Percentiles rank a stretch among this genome's conserved stretches.
Conservation (phyloP, 495 filamentous ascomycete genomes). For the Cudoniella acicularis region DNA sequence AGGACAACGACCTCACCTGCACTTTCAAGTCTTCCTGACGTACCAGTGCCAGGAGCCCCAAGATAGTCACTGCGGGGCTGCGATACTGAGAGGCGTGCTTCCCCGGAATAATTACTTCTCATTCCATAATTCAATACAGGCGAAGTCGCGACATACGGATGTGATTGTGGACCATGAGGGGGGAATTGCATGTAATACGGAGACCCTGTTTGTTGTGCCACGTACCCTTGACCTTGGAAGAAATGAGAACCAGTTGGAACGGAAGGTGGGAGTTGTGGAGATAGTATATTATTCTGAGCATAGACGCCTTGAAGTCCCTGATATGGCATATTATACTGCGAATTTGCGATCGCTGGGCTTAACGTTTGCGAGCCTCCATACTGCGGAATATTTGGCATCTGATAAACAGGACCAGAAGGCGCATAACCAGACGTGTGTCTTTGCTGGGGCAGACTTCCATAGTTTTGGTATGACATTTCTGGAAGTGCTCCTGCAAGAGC, state of each 20-base stretch:
- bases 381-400: constrained; percentile 44
- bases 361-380: constrained; percentile 35
- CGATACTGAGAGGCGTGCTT: neutral
- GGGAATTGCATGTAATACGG: constrained; percentile 15
- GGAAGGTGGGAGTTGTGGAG: neutral
- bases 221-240: constrained; percentile 15
- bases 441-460: constrained; percentile 27
- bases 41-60: neutral
- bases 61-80: constrained; percentile 14
- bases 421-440: constrained; percentile 36
- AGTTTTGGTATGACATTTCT: constrained; percentile 18
- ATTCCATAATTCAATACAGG: constrained; percentile 7
- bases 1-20: constrained; percentile 14
- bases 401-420: constrained; percentile 38
- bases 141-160: constrained; percentile 8
- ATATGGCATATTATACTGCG: constrained; percentile 30
- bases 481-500: constrained; percentile 17
- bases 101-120: constrained; percentile 11
- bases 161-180: constrained; percentile 13
- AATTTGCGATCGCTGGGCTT: constrained; percentile 35
- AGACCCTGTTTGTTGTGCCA: constrained; percentile 7
- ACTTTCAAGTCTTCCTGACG: constrained; percentile 7
- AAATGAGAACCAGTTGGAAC: constrained; percentile 10
- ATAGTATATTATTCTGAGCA: constrained; percentile 1
- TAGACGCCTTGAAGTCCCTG: constrained; percentile 23